A percentile compares a stretch with the other conserved stretches of the same genome.
Evolutionary conservation across 1,284 basidiomycete genomes (phyloP).

Genomic region (Ganoderma multipileum): DNA sequence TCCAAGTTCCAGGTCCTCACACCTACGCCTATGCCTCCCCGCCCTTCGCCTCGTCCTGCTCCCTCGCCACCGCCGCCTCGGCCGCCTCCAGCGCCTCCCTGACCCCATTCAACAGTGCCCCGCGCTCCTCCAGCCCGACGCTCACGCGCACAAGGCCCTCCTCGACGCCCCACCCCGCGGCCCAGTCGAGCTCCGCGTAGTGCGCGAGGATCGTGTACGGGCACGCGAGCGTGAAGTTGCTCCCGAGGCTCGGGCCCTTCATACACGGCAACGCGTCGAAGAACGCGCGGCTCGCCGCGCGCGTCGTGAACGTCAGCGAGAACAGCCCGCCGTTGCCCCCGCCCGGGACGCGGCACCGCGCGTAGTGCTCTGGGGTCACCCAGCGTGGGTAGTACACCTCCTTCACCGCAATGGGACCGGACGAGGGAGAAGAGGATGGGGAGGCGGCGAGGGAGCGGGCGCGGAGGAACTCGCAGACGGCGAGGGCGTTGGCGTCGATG

Average conservation of each 20-base stretch:
- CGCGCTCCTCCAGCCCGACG: constrained; percentile 88
- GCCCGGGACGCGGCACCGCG: constrained; percentile 55
- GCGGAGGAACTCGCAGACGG: constrained; percentile 82
- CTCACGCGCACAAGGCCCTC: constrained; percentile 86
- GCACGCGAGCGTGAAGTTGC: constrained; percentile 94
- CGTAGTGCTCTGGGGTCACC: constrained; percentile 78
- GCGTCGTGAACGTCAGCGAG: constrained; percentile 84
- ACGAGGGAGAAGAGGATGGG: constrained; percentile 27
- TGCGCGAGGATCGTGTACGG: constrained; percentile 96
- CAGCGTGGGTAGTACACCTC: constrained; percentile 93
- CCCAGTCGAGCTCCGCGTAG: constrained; percentile 93
- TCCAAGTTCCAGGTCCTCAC: not conserved
- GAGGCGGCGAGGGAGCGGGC: constrained; percentile 57
- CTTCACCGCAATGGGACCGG: constrained; percentile 57
- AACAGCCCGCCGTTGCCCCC: constrained; percentile 93
- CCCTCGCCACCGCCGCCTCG: constrained; percentile 44
- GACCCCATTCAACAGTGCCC: constrained; percentile 68
- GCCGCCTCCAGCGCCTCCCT: constrained; percentile 73
- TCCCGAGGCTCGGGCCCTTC: constrained; percentile 95
- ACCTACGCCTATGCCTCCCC: not conserved
- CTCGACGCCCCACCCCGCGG: constrained; percentile 87
- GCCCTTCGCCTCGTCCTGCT: not conserved
- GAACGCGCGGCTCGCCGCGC: constrained; percentile 79
- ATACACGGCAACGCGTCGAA: constrained; percentile 86
- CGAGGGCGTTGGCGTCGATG: constrained; percentile 88